These are phyloP conservation scores for Dryas octopetala DNA, from an alignment of 306 rosid species.

Conservation along the genomic window DNA sequence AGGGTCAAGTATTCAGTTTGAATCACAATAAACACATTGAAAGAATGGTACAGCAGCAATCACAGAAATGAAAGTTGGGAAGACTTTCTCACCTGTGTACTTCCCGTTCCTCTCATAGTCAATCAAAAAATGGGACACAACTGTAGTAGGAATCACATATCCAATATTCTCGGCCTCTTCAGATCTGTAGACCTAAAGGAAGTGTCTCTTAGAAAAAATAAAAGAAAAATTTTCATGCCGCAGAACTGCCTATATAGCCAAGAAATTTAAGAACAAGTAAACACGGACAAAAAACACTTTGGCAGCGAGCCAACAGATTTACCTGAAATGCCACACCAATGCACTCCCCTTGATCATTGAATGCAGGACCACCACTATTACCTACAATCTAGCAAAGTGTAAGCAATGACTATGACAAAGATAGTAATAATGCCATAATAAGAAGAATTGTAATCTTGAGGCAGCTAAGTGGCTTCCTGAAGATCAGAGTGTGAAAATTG, in stretches of 20 bases:
- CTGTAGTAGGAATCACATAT: constrained; percentile 93
- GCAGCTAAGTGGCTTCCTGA: not conserved
- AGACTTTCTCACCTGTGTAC: constrained; percentile 75
- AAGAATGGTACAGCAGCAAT: not conserved
- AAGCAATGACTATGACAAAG: constrained; percentile 41
- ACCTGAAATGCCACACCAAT: constrained; percentile 99
- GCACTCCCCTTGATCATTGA: constrained; percentile 95
- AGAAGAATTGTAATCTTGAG: constrained; percentile 13
- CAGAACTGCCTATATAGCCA: not conserved
- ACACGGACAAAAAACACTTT: constrained; percentile 7
- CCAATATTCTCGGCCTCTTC: constrained; percentile 99
- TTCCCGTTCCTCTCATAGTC: constrained; percentile 87
- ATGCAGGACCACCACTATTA: constrained; percentile 99
- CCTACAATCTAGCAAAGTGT: constrained; percentile 62
- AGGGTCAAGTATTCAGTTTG: constrained; percentile 14
- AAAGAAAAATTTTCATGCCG: not conserved
- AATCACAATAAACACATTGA: constrained; percentile 4
- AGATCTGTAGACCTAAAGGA: constrained; percentile 92
- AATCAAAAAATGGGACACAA: constrained; percentile 89
- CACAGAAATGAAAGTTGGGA: constrained; percentile 19
- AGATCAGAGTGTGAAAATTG: not conserved
- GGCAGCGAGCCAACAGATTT: constrained; percentile 41
- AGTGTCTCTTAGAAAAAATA: constrained; percentile 50
- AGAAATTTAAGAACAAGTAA: constrained; percentile 21
- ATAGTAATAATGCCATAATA: constrained; percentile 11